Conservation (phyloP, 768 basidiomycete genomes). For the Amanita exitialis region DNA sequence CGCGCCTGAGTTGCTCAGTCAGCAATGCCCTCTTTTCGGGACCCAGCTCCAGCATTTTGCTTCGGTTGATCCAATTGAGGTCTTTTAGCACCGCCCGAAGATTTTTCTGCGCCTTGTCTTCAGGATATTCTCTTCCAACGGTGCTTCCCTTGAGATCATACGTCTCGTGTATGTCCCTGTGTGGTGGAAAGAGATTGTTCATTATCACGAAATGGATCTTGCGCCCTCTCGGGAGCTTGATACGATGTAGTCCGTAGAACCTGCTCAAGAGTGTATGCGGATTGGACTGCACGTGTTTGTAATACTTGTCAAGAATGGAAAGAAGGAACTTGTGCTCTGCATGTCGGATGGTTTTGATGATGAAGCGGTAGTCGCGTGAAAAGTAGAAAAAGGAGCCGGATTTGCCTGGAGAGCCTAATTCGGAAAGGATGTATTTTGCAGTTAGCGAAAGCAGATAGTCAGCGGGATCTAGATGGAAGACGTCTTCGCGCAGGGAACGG, state of each 20-base stretch:
- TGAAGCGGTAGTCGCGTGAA: constrained; percentile 96
- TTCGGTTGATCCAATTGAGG: constrained; percentile 87
- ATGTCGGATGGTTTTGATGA: constrained; percentile 98
- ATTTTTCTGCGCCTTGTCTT: constrained; percentile 71
- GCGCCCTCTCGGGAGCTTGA: constrained; percentile 85
- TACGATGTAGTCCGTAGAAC: constrained; percentile 96
- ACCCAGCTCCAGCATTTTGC: constrained; percentile 76
- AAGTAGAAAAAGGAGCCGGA: constrained; percentile 99
- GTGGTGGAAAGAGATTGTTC: constrained; percentile 98
- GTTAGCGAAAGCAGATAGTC: constrained; percentile 97
- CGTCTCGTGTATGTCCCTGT: constrained; percentile 95
- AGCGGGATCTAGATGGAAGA: constrained; percentile 92
- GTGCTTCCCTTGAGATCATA: constrained; percentile 96
- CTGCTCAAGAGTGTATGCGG: constrained; percentile 90
- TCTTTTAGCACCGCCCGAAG: constrained; percentile 91
- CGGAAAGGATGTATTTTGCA: constrained; percentile 94
- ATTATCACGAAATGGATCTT: constrained; percentile 99
- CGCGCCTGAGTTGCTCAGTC: constrained; percentile 83
- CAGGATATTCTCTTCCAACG: constrained; percentile 79
- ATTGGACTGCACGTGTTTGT: constrained; percentile 78
- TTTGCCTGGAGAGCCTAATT: constrained; percentile 96
- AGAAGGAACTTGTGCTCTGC: constrained; percentile 92
- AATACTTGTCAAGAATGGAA: constrained; percentile 73
- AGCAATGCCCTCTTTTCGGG: constrained; percentile 91
- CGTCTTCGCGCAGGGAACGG: constrained; percentile 86